These are phyloP conservation scores for Arabidopsis thaliana DNA, from an alignment of 345 rosid species.

Conservation along the genomic window TAIR10.1 NC_003076.8:4576001-4576500, in stretches of 20 bases:
- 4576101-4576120: neutral
- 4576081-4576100: neutral
- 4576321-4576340: constrained; percentile 57
- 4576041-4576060: neutral
- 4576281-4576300: constrained; percentile 40
- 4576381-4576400: constrained; percentile 93
- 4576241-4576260: constrained; percentile 34
- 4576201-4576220: constrained; percentile 14
- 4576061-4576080: constrained; percentile 18
- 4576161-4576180: neutral
- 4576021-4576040: no score
- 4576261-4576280: constrained; percentile 32
- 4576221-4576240: constrained; percentile 54
- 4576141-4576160: constrained; percentile 34
- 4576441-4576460: constrained; percentile 63
- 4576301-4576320: constrained; percentile 40
- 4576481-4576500: constrained; percentile 1
- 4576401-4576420: constrained; percentile 71
- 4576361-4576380: constrained; percentile 83
- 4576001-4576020: no score
- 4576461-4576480: neutral
- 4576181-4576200: constrained; percentile 1
- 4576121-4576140: constrained; percentile 32
- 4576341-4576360: constrained; percentile 54
- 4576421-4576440: constrained; percentile 73